phyloP scores from a whole-genome alignment of 495 filamentous ascomycete species.

The Friedmanniomyces endolithicus region DNA sequence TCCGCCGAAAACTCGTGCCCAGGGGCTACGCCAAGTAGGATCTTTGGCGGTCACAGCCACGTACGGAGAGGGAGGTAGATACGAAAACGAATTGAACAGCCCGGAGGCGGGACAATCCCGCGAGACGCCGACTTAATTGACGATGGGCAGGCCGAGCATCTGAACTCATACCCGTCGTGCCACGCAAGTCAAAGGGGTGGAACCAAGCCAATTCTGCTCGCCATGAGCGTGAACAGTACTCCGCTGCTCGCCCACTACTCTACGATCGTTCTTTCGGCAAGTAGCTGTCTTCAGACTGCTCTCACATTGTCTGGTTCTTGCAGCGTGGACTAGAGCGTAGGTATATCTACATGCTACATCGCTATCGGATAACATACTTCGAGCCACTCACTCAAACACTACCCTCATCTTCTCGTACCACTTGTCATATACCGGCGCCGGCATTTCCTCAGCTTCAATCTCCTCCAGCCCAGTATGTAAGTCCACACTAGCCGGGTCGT shows the following conservation, averaged over 20 bases:
- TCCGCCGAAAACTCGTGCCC: slow-evolving; percentile 27
- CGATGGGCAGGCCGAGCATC: slow-evolving; percentile 31
- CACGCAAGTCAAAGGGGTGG: slow-evolving; percentile 33
- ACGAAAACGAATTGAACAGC: slow-evolving; percentile 29
- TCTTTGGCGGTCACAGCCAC: slow-evolving; percentile 35
- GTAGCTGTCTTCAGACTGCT: too few species aligned
- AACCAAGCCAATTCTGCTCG: slow-evolving; percentile 36
- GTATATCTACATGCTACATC: slow-evolving; percentile 1
- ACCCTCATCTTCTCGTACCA: neutral
- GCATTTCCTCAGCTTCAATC: slow-evolving; percentile 40
- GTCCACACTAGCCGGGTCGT: slow-evolving; percentile 42
- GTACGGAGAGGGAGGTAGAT: slow-evolving; percentile 31
- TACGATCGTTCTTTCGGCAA: too few species aligned
- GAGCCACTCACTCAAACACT: neutral
- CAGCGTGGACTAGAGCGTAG: too few species aligned
- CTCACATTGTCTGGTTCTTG: too few species aligned
- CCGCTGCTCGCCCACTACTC: too few species aligned
- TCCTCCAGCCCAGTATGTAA: slow-evolving; percentile 43
- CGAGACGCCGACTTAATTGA: slow-evolving; percentile 36
- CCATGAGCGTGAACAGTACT: slow-evolving; percentile 23
- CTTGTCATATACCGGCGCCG: slow-evolving; percentile 16
- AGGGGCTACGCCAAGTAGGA: slow-evolving; percentile 30
- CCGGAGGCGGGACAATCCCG: slow-evolving; percentile 34
- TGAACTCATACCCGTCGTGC: slow-evolving; percentile 14
- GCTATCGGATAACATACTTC: neutral